Evolutionary conservation across 768 basidiomycete genomes (phyloP).

Genomic region (Russula abietina): DNA sequence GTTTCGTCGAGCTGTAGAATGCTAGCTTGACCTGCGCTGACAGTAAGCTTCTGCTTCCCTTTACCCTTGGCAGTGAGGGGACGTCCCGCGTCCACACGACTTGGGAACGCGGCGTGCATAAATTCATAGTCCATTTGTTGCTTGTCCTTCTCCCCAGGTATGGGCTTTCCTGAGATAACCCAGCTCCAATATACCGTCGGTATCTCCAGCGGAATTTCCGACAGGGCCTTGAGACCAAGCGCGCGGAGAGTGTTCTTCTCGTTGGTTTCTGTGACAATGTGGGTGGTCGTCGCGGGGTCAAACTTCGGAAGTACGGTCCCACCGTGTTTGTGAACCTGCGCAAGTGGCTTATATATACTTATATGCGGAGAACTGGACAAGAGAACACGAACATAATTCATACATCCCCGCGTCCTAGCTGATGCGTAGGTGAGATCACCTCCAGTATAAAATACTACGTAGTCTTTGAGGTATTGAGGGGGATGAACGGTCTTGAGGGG

Average conservation of each 20-base stretch:
- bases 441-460: conserved; percentile 21
- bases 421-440: conserved; percentile 23
- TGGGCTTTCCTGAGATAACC: conserved; percentile 18
- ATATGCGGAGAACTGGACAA: background rate
- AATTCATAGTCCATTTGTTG: conserved; percentile 23
- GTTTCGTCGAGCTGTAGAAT: background rate
- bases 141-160: conserved; percentile 11
- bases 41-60: conserved; percentile 15
- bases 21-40: background rate
- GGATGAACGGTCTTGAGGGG: conserved; percentile 1
- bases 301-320: conserved; percentile 55
- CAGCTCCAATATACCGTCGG: conserved; percentile 20
- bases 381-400: conserved; percentile 17
- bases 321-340: conserved; percentile 60
- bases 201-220: conserved; percentile 45
- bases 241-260: conserved; percentile 32
- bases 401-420: conserved; percentile 20
- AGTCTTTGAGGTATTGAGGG: conserved; percentile 11
- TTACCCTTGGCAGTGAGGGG: conserved; percentile 4
- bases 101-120: conserved; percentile 21
- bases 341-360: background rate
- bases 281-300: conserved; percentile 52
- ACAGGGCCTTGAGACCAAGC: conserved; percentile 45
- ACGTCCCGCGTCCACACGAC: conserved; percentile 20
- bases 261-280: conserved; percentile 52